These are phyloP conservation scores for Fusarium cicatricum DNA, from an alignment of 2,329 filamentous ascomycete species.

Conservation along the genomic window DNA sequence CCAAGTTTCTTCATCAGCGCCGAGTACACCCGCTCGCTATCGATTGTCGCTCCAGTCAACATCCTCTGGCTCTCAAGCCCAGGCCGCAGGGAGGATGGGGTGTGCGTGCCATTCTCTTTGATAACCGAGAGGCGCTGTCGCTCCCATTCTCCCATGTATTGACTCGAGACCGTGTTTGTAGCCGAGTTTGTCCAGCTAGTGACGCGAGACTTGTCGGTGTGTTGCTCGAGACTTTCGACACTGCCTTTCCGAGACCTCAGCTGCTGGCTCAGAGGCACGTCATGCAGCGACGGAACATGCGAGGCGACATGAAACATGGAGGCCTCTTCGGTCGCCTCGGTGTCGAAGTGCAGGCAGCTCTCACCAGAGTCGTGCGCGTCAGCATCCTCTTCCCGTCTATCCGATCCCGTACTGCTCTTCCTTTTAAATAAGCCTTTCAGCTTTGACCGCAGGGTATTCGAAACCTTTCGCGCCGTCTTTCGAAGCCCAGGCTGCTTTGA, in stretches of 20 bases:
- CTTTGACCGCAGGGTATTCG: slow-evolving; percentile 67
- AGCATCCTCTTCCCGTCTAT: slow-evolving; percentile 5
- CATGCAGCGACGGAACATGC: slow-evolving; percentile 59
- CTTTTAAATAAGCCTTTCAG: slow-evolving; percentile 57
- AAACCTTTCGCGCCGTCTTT: slow-evolving; percentile 67
- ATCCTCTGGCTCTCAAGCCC: slow-evolving; percentile 35
- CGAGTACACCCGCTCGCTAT: slow-evolving; percentile 69
- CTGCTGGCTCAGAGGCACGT: slow-evolving; percentile 55
- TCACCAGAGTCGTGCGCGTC: slow-evolving; percentile 39
- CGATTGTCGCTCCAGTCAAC: slow-evolving; percentile 48
- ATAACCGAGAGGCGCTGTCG: slow-evolving; percentile 70
- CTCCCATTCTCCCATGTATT: slow-evolving; percentile 55
- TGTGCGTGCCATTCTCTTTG: slow-evolving; percentile 59
- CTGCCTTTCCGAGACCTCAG: slow-evolving; percentile 64
- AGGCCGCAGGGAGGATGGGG: slow-evolving; percentile 49
- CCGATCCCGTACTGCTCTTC: slow-evolving; percentile 29
- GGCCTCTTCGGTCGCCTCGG: slow-evolving; percentile 50
- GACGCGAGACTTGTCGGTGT: slow-evolving; percentile 66
- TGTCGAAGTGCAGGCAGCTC: slow-evolving; percentile 46
- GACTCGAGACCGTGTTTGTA: slow-evolving; percentile 60
- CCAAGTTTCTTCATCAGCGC: slow-evolving; percentile 66
- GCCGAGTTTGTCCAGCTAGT: slow-evolving; percentile 78
- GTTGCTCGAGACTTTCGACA: slow-evolving; percentile 57
- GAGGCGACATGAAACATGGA: slow-evolving; percentile 59
- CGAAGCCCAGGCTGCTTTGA: slow-evolving; percentile 50